A percentile compares a stretch with the other conserved stretches of the same genome.
Evolutionary conservation across 345 rosid species (phyloP).

Genomic region (Citrus sp.): DNA sequence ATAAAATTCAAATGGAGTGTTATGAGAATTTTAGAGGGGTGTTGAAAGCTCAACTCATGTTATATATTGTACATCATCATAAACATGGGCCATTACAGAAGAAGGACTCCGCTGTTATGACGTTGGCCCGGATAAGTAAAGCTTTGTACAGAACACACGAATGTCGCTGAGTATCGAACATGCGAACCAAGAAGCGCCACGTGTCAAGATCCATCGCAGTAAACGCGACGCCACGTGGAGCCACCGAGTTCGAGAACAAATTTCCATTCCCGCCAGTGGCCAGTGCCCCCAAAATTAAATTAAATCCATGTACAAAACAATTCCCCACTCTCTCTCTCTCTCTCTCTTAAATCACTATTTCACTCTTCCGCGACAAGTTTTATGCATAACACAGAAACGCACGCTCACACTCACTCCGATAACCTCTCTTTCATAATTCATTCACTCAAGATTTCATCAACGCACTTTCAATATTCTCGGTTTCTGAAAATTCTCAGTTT

Average conservation of each 20-base stretch:
- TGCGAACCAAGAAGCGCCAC: neutral
- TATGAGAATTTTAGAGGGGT: too few species aligned
- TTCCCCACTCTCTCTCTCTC: neutral
- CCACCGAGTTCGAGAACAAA: neutral
- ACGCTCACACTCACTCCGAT: neutral
- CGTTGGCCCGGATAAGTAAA: neutral
- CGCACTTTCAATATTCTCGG: neutral
- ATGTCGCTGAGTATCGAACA: neutral
- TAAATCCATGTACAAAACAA: slow-evolving; percentile 6
- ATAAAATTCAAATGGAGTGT: too few species aligned
- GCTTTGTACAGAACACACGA: neutral
- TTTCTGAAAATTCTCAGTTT: neutral
- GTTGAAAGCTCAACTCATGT: too few species aligned
- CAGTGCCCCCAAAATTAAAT: slow-evolving; percentile 15
- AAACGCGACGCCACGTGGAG: slow-evolving; percentile 19
- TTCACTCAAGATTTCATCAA: neutral
- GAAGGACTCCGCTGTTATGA: too few species aligned
- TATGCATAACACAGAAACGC: neutral
- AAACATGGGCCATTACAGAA: neutral
- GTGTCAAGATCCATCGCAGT: neutral
- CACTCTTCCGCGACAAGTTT: slow-evolving; percentile 38
- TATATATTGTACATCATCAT: neutral
- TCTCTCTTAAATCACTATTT: neutral
- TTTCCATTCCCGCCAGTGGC: slow-evolving; percentile 30
- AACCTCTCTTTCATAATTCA: neutral